Evolutionary conservation across 2,329 filamentous ascomycete species (phyloP), one percentile per base, ranked within the genome.

Genomic region (Diaporthe longicolla): DNA sequence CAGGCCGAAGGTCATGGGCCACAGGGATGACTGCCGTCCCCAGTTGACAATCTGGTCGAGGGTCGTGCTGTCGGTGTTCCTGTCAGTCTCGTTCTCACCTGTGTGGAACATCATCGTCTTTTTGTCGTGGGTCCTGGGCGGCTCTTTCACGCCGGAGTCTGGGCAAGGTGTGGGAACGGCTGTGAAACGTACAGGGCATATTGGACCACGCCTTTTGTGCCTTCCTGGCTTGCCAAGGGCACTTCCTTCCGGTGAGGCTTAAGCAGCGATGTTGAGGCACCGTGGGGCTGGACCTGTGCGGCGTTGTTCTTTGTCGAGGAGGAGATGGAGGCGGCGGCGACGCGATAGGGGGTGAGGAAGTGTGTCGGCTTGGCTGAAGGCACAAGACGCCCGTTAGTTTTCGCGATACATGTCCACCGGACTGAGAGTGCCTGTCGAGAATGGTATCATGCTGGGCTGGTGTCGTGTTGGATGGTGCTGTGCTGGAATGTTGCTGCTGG

Each of bases 1-100:
- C 65, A 97, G 92, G 69, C 93, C 94, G 82, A 97, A 97, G 66
- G 93, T 95, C 89, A 97, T 92, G 78, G 94, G 94, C 94, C 94
- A 97, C 70, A 97, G 87, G 21, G 94, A 97, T 72, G 92, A 91
- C 85, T 97, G 93, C 68, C 94, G 92, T 50, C 91, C 93, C 94
- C 94, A 97, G 86, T 95, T 96, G 84, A 93, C 86, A 76, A 97
- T 89, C 80, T 93, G 89, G 82, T 97, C 94, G 80, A 95, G 89
- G 7, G 93, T 93, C 71, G 94, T 94, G 76, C 93, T 95, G 78
- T 77, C 79, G 0, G 19, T 19, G 59, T 61, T 21, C 15, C 15
- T 29, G 32, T 52, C 32, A 68, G 63, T 24, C n/a, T 54, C 63
- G 3, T 4, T n/a, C 6, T 35, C 61, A 2, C 26, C 6, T 43